phyloP scores from a whole-genome alignment of 1,284 basidiomycete genomes.

The Cerrena zonata region DNA sequence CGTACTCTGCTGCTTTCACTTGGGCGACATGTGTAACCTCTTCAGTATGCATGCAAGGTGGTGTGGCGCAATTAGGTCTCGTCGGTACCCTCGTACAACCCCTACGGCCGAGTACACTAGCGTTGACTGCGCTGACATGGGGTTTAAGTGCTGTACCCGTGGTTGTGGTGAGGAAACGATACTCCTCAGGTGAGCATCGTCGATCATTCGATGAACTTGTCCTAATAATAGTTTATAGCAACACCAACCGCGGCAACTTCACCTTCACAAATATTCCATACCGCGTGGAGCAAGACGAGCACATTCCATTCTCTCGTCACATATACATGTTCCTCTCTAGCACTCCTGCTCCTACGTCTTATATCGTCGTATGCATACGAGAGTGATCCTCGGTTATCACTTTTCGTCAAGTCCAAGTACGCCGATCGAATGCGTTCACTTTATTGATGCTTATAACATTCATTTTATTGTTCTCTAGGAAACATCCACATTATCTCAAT shows the following conservation, averaged over 20 bases:
- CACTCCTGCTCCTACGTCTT: constrained; percentile 38
- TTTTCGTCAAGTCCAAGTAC: constrained; percentile 65
- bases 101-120: constrained; percentile 33
- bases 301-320: constrained; percentile 38
- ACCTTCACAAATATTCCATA: constrained; percentile 42
- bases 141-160: constrained; percentile 42
- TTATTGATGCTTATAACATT: background rate
- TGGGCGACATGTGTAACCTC: constrained; percentile 41
- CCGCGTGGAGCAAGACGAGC: constrained; percentile 41
- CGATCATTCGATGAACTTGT: background rate
- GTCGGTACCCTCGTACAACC: constrained; percentile 32
- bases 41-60: constrained; percentile 30
- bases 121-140: constrained; percentile 31
- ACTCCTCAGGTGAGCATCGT: constrained; percentile 46
- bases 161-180: constrained; percentile 48
- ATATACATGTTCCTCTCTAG: constrained; percentile 41
- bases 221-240: constrained; percentile 28
- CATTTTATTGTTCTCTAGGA: constrained; percentile 41
- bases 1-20: constrained; percentile 41
- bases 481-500: constrained; percentile 66
- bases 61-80: constrained; percentile 26
- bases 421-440: constrained; percentile 15
- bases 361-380: constrained; percentile 32
- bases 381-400: constrained; percentile 36
- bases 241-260: constrained; percentile 43